Evolutionary conservation across 2,329 filamentous ascomycete species (phyloP), one percentile per base, ranked within the genome.

Genomic region (Truncatella angustata): DNA sequence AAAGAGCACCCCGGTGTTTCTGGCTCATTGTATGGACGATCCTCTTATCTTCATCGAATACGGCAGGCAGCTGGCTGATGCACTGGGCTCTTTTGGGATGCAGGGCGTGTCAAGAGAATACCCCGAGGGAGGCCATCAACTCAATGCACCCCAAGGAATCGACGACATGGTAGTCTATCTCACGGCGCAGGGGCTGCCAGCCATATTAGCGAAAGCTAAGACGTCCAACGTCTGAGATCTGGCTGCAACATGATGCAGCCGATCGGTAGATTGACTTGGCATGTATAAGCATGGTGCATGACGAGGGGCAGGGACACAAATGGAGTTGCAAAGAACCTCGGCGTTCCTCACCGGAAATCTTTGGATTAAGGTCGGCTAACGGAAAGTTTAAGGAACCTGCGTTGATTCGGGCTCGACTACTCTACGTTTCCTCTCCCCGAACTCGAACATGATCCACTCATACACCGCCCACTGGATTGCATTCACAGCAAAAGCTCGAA

Each of bases 391-490:
- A 24, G 21, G 6, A 10, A 35, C 34, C 16, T 47, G 16, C 23
- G 18, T 26, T 10, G 44, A 16, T 10, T 34, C 44, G 18, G 44
- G 26, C 5, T 47, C 44, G 14, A 28, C 21, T n/a, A 43, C 40
- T 56, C 53, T 59, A 40, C 49, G 49, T 26, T 60, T 60, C 5
- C 67, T 68, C 46, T 71, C 64, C 3, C 72, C 73, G 20, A 86
- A 64, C 62, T 81, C 75, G 23, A 68, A 65, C 88, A 96, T 93
- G 63, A 90, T 82, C 85, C 88, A 91, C 72, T 97, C 92, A 66
- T 97, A 97, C 5, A 90, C 83, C 21, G 88, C 87, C 92, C 92
- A 97, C 73, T 91, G 79, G n/a, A 90, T 88, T 2, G 93, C 92
- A 73, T 97, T 97, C 35, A 97, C 93, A 49, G 96, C 75, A 67